Base-by-base conservation (phyloP, 176 grass and related monocot species). In the Phoenix roebelenii region DNA sequence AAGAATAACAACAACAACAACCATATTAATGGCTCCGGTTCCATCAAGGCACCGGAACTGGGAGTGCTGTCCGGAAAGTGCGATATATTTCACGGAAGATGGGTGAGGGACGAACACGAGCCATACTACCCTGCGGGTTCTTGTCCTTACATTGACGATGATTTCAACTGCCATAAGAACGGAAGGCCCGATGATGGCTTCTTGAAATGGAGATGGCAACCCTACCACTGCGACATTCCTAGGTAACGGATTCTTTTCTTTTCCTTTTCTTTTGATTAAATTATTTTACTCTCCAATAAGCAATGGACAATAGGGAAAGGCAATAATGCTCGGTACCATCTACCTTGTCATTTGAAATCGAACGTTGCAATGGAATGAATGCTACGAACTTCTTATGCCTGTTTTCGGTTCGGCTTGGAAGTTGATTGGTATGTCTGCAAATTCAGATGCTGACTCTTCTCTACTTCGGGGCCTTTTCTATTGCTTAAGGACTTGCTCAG, bases 141-240 rank as follows among this genome's bases (percentile, higher is more conserved):
- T 15, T 96, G 86, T 62, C 49, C 72, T 1, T 72, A 72, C 70
- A 74, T 88, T 19, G 86, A 88, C 72, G 76, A 69, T 49, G 93
- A 85, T 75, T 98, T 85, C 75, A 85, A 92, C 72, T 98, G 87
- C 74, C 77, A 82, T 75, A 92, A 85, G 69, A 92, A 92, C 73
- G 87, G 93, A 24, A 80, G 93, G 22, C 51, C 76, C 16, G 93
- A 92, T 67, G 53, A 50, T 15, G 58, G 74, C n/a, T 92, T 78
- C 68, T 74, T 88, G 69, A 85, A 73, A 57, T 92, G 87, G 87
- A 77, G 87, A 76, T 98, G 93, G 84, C 87, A 92, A 74, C 93
- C 87, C 3, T 74, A 71, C 22, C 76, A 19, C 50, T 98, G 81
- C 64, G 51, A 85, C 59, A 83, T 98, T 25, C 84, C 93, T 16